Base-by-base conservation (phyloP, 768 basidiomycete genomes). In the Xerocomellus intermedius region DNA sequence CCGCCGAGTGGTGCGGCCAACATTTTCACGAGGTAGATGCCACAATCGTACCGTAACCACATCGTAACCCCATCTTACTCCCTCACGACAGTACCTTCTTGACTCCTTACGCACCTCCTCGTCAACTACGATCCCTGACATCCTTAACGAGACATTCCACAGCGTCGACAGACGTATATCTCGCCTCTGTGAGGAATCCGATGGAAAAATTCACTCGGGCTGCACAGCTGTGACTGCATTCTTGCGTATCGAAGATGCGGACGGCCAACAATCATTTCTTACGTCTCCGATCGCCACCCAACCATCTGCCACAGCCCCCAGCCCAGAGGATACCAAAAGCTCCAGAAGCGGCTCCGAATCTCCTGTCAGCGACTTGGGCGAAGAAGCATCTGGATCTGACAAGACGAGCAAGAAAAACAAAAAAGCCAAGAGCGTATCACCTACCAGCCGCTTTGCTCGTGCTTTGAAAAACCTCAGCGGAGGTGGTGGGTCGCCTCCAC, bases 221-320 rank as follows among this genome's bases (percentile, higher is more conserved):
- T 98, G 96, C 67, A 99, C 97, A 5, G 97, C 92, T 5, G 97
- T 97, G 35, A 94, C 91, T 26, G 94, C 94, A 2, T 96, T 98
- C 73, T 80, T 99, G 49, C 89, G 97, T 14, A 74, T 98, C 55
- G 97, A 99, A 73, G 93, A 94, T 61, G 77, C 75, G 2, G 76
- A 86, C 16, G 91, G 91, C 33, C 75, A 75, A 28, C 91, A 94
- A 66, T 75, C 86, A 8, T 93, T 91, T 68, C 63, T 86, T 44
- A 65, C 69, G 7, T 63, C 75, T 16, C 62, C 61, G 45, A 60
- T 54, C 68, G 14, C 61, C 67, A 17, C 44, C 26, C 55, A 45
- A 38, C 42, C 72, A 65, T 30, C 75, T 65, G 70, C 75, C n/a
- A 38, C 26, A 46, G 53, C 64, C 16, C 74, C 75, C 32, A 59